Base-by-base conservation (phyloP, 768 basidiomycete species). In the Asterophora parasitica region DNA sequence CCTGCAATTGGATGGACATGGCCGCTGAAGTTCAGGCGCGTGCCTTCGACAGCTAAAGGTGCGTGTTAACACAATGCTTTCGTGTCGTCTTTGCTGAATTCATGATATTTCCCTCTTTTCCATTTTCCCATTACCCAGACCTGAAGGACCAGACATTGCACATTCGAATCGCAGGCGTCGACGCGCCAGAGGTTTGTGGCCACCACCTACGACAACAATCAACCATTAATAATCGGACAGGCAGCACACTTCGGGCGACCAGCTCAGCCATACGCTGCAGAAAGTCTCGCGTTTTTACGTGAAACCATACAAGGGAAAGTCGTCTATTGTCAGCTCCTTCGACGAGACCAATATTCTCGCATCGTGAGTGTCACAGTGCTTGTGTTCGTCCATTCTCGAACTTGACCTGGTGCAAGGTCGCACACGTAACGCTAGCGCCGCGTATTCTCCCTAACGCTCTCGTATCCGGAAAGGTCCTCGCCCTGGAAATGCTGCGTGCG, bases 91-190 rank as follows among this genome's bases (percentile, higher is more conserved):
- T 34, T 44, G 7, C n/a, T 19, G 9, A 7, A 7, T 26, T 16
- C 15, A 8, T 11, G 9, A n/a, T 11, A 12, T 27, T 17, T 42
- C 20, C 11, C 42, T n/a, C 27, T 28, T 9, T 13, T 15, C 39
- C 30, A 13, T 42, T 46, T 10, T 31, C 8, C 23, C 12, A 6
- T 32, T 34, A n/a, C 40, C 16, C 53, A 91, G 92, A 80, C 0
- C 71, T 94, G 39, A 88, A 80, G 60, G 79, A 84, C 51, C 70
- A 91, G 56, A 96, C 94, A 1, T 72, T 97, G 13, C 85, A 89
- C 58, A 81, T 98, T 23, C 82, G 94, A 11, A 79, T 98, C 23
- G 89, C 89, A 11, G 94, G 91, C 0, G 82, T 92, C 4, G 94
- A 98, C 61, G 94, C 94, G 1, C 94, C 94, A 0, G 94, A 98